Percentiles rank a stretch among this genome's conserved stretches.
Conservation (phyloP, 192 early-diverging fungal species). For the Coemansia sp. region DNA sequence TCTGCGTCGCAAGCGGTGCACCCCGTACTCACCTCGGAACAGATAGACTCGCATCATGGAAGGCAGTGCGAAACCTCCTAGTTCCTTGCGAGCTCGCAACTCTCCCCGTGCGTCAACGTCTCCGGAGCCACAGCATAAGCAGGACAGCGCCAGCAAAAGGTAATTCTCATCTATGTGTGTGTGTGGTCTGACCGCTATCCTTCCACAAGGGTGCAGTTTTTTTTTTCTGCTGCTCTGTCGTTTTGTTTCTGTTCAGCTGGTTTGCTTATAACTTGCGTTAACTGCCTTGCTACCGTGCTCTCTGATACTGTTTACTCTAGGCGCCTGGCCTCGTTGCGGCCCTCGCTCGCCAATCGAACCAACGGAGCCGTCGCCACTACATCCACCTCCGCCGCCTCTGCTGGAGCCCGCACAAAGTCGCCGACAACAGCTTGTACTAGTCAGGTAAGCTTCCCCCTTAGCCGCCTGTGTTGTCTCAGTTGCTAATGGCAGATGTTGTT, state of each 20-base stretch:
- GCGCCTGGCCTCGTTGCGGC: constrained; percentile 11
- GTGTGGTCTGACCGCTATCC: not conserved
- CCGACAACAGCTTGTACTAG: not conserved
- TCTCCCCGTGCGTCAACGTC: constrained; percentile 5
- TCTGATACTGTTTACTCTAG: constrained; percentile 12
- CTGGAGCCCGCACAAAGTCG: constrained; percentile 2
- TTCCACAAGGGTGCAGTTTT: not conserved
- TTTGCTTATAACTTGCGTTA: constrained; percentile 2
- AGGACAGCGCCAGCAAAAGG: constrained; percentile 12
- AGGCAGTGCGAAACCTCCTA: not conserved
- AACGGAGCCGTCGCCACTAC: not conserved
- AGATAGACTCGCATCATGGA: constrained; percentile 7
- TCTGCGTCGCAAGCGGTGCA: not conserved
- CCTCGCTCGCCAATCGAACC: constrained; percentile 4
- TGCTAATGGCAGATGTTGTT: not conserved
- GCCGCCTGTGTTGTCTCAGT: not conserved
- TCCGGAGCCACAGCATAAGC: constrained; percentile 9
- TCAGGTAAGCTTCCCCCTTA: constrained; percentile 2
- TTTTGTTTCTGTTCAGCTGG: not conserved
- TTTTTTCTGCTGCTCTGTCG: not conserved
- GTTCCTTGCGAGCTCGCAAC: not conserved
- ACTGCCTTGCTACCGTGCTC: not conserved
- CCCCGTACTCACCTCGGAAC: not conserved
- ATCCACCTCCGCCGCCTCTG: not conserved
- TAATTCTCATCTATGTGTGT: not conserved